Evolutionary conservation across 352 stramenopile species (phyloP).

Genomic region (Phytopythium aichiense): DNA sequence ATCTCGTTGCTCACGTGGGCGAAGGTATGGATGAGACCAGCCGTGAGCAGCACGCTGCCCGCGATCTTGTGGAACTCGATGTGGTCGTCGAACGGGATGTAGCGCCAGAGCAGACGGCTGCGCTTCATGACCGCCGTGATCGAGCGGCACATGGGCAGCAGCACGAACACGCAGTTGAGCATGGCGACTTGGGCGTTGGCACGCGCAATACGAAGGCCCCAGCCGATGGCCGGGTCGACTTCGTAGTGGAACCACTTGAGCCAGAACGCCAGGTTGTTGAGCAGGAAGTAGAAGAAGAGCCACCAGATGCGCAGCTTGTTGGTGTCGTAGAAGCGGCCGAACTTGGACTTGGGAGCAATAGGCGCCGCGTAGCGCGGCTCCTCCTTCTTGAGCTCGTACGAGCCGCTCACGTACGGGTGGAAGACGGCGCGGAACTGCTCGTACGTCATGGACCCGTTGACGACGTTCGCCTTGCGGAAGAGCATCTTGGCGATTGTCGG

Average conservation of each 20-base stretch:
- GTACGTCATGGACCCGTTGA: conserved; percentile 63
- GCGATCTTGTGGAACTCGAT: conserved; percentile 81
- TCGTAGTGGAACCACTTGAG: conserved; percentile 71
- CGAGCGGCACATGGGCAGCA: conserved; percentile 75
- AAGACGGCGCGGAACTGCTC: conserved; percentile 72
- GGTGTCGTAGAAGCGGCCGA: conserved; percentile 59
- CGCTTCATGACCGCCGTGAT: conserved; percentile 74
- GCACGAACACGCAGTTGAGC: conserved; percentile 73
- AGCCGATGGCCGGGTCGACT: conserved; percentile 70
- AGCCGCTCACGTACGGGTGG: conserved; percentile 55
- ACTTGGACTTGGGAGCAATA: conserved; percentile 43
- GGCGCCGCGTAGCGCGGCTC: conserved; percentile 26
- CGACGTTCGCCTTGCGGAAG: conserved; percentile 61
- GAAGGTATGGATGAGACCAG: conserved; percentile 55
- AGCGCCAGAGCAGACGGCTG: conserved; percentile 55
- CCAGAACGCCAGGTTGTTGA: conserved; percentile 71
- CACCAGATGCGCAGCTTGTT: conserved; percentile 79
- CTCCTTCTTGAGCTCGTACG: conserved; percentile 43
- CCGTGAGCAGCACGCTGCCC: conserved; percentile 49
- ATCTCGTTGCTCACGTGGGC: conserved; percentile 73
- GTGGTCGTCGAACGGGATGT: conserved; percentile 78
- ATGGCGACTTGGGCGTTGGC: conserved; percentile 73
- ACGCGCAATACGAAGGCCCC: conserved; percentile 64
- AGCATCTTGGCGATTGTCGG: conserved; percentile 57
- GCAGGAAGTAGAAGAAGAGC: conserved; percentile 63